Evolutionary conservation across 345 rosid species (phyloP), one percentile per base, ranked within the genome.

Genomic region (Eutrema heterophyllum): DNA sequence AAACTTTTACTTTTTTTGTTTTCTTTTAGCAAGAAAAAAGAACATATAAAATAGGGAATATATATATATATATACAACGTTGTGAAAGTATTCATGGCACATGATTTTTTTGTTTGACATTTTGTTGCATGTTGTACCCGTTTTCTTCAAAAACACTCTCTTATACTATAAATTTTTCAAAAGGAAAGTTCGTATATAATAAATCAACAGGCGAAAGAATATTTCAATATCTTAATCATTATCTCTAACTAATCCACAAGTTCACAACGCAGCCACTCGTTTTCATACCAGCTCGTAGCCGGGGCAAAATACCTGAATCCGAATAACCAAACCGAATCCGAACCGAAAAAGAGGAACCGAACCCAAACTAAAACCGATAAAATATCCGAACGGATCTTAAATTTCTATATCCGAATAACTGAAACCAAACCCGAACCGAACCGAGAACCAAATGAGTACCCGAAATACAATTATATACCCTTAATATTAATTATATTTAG

Each of bases 211-310:
- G 24, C 11, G 11, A 62, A 29, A 35, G 7, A 66, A 70, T 27
- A 69, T 29, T 70, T 70, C 71, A 76, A 46, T 36, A 56, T 1
- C 44, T 35, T 53, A 27, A 74, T 76, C 68, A 76, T 76, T 76
- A 63, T 69, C 69, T 70, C 38, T 69, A 76, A 62, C 70, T 53
- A 76, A 70, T 52, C 69, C 75, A 57, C 60, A 56, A 57, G 51
- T 57, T 66, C 58, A 62, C 27, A 45, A 69, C 45, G 60, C 48
- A 68, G 65, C 58, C 70, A 61, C 64, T 69, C 64, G 11, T 76
- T 76, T 53, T 69, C 51, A 45, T 48, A 62, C 55, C 79, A 60
- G 63, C 63, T 68, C n/a, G n/a, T n/a, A n/a, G n/a, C n/a, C n/a
- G n/a, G n/a, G n/a, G n/a, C n/a, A n/a, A n/a, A n/a, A n/a, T n/a